Evolutionary conservation across 768 basidiomycete species (phyloP), one percentile per base, ranked within the genome.

Genomic region (Lenzites betulinus): DNA sequence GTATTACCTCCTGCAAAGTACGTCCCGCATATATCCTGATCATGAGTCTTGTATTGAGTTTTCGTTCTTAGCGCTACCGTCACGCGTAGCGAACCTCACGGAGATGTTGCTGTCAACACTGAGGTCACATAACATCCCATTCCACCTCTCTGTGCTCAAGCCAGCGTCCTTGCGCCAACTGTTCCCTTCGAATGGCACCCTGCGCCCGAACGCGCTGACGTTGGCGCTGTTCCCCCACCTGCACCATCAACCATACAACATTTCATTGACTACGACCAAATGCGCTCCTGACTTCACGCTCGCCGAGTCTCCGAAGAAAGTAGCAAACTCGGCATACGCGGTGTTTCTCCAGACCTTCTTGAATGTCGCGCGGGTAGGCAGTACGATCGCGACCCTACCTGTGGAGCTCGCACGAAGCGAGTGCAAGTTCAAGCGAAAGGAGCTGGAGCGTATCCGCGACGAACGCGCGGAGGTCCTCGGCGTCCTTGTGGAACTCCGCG

Each of bases 1-100:
- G 3, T 75, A 82, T 68, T 93, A 90, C 72, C 77, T 95, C 26
- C 63, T 95, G 1, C 90, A 95, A 77, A 91, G 93, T 95, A 68
- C 66, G 87, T 77, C 6, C 12, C 16, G 22, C 55, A 26, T 36
- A 50, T 7, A 28, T 18, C 44, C 28, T 23, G 33, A 44, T n/a
- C n/a, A n/a, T n/a, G n/a, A n/a, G n/a, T n/a, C n/a, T n/a, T n/a
- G n/a, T n/a, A n/a, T n/a, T n/a, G n/a, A n/a, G n/a, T n/a, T n/a
- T n/a, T n/a, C n/a, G n/a, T n/a, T n/a, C n/a, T 11, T 44, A 86
- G 84, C 83, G 8, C 68, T 81, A 15, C 84, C 86, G 7, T 30
- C 67, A 11, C 79, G 83, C 6, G 53, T 83, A 9, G 52, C 67
- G 6, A 74, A 75, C 51, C 67, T 80, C 3, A 73, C 69, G 39